Conservation (phyloP, 129 eudicot genomes). For the Lonicera japonica region DNA sequence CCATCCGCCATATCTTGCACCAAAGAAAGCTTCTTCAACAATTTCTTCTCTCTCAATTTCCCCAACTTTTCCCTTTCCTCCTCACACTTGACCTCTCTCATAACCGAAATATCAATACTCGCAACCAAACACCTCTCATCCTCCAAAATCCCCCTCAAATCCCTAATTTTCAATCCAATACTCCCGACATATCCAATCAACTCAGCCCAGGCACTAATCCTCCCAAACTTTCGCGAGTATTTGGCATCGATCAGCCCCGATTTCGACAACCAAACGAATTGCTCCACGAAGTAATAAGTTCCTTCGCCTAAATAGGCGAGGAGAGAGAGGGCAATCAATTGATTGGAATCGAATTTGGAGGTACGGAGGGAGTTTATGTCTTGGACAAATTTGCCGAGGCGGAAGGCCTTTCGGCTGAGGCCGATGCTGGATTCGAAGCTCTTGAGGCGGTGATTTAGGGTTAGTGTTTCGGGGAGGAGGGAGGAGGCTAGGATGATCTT, state of each 20-base stretch:
- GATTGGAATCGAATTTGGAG: slow-evolving; percentile 13
- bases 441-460: slow-evolving; percentile 53
- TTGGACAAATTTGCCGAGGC: slow-evolving; percentile 82
- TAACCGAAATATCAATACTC: slow-evolving; percentile 39
- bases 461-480: slow-evolving; percentile 28
- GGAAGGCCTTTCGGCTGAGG: slow-evolving; percentile 87
- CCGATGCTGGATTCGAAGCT: slow-evolving; percentile 81
- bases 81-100: slow-evolving; percentile 33
- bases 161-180: slow-evolving; percentile 55
- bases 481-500: slow-evolving; percentile 73
- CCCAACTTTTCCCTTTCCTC: slow-evolving; percentile 35
- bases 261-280: slow-evolving; percentile 77
- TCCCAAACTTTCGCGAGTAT: slow-evolving; percentile 30
- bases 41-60: slow-evolving; percentile 62
- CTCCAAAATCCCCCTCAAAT: slow-evolving; percentile 39
- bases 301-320: slow-evolving; percentile 93
- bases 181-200: slow-evolving; percentile 83
- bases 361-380: slow-evolving; percentile 66
- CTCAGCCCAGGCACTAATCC: slow-evolving; percentile 80
- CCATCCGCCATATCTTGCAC: slow-evolving; percentile 89
- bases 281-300: slow-evolving; percentile 73
- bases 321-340: slow-evolving; percentile 26
- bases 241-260: slow-evolving; percentile 56
- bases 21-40: slow-evolving; percentile 65
- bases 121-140: slow-evolving; percentile 59